Evolutionary conservation across 306 rosid genomes (phyloP).

Genomic region (Lablab purpureus): DNA sequence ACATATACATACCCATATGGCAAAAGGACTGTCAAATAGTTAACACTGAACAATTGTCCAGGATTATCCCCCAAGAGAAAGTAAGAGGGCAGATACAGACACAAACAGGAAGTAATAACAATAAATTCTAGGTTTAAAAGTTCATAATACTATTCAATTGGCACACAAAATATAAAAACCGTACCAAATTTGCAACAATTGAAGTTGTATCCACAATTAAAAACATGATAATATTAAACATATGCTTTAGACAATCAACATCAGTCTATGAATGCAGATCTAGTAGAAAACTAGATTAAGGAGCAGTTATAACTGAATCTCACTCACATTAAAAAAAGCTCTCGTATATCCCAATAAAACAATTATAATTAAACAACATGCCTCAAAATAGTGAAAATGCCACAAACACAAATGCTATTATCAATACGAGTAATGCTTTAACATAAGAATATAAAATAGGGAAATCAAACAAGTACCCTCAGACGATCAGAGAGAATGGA

Average conservation of each 20-base stretch:
- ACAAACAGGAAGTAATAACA: background rate
- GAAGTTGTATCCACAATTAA: background rate
- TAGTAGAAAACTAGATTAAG: background rate
- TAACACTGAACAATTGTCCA: background rate
- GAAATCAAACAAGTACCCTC: conserved; percentile 55
- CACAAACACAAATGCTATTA: background rate
- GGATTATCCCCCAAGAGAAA: background rate
- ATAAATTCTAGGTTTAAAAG: background rate
- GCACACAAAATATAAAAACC: background rate
- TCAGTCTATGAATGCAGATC: background rate
- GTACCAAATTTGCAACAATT: background rate
- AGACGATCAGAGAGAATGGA: conserved; percentile 74
- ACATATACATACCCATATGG: background rate
- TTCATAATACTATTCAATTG: background rate
- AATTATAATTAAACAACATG: background rate
- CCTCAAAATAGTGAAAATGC: background rate
- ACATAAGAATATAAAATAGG: background rate
- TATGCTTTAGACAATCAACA: background rate
- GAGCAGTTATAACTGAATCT: background rate
- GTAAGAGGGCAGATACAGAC: background rate
- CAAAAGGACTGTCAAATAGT: background rate
- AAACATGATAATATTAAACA: background rate
- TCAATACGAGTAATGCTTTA: background rate
- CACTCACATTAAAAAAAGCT: background rate
- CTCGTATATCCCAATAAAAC: background rate